Evolutionary conservation across 2,329 filamentous ascomycete genomes (phyloP).

Genomic region (Rhynchosporium agropyri): DNA sequence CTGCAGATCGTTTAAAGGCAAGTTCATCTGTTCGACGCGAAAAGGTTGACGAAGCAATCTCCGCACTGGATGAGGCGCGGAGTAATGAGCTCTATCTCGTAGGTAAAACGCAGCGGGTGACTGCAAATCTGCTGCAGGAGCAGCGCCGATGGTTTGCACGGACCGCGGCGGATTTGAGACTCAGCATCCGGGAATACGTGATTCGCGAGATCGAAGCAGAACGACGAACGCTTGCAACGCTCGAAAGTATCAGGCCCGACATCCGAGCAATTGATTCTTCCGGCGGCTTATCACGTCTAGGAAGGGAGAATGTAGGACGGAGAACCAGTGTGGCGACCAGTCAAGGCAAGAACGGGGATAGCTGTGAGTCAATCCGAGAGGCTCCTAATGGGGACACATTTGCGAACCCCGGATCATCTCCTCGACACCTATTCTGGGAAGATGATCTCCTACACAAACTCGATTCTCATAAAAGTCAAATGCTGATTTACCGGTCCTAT

Average conservation of each 20-base stretch:
- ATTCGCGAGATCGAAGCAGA: constrained; percentile 95
- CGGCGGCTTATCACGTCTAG: constrained; percentile 85
- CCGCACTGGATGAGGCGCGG: constrained; percentile 83
- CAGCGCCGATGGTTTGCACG: constrained; percentile 88
- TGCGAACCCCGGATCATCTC: constrained; percentile 12
- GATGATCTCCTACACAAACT: not conserved
- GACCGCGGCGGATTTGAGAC: constrained; percentile 80
- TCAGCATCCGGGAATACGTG: constrained; percentile 88
- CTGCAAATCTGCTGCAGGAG: constrained; percentile 83
- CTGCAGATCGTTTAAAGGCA: constrained; percentile 85
- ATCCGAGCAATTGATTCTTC: constrained; percentile 90
- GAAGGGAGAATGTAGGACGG: constrained; percentile 73
- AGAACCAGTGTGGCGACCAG: constrained; percentile 79
- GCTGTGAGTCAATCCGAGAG: constrained; percentile 43
- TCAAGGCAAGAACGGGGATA: constrained; percentile 96
- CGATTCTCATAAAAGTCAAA: not conserved
- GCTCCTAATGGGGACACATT: constrained; percentile 5
- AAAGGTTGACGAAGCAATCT: constrained; percentile 98
- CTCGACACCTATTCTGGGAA: constrained; percentile 4
- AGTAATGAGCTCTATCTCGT: constrained; percentile 79
- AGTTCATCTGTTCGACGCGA: constrained; percentile 86
- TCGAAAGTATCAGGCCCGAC: constrained; percentile 93
- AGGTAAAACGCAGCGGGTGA: constrained; percentile 87
- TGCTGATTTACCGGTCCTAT: constrained; percentile 5
- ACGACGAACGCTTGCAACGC: constrained; percentile 82